These are phyloP conservation scores for Tuber melanosporum DNA, from an alignment of 495 filamentous ascomycete species.

Conservation along the genomic window DNA sequence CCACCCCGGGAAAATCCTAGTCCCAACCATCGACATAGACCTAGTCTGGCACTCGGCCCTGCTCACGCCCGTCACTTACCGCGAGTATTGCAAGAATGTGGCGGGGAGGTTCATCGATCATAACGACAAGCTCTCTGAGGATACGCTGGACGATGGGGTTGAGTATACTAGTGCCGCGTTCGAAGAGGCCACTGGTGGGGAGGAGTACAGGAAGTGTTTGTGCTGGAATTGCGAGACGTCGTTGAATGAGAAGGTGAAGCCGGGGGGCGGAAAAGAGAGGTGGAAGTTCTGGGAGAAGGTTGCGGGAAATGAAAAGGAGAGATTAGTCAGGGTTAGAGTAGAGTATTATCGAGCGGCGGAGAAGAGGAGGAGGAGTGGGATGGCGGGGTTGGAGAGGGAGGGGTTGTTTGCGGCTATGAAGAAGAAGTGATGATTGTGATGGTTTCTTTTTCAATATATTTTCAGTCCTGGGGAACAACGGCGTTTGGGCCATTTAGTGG, in stretches of 20 bases:
- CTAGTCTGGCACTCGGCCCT: constrained; percentile 72
- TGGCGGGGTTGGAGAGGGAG: constrained; percentile 18
- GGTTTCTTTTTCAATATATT: neutral
- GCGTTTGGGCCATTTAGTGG: neutral
- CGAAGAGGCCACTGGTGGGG: constrained; percentile 51
- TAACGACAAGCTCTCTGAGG: constrained; percentile 74
- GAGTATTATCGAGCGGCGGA: constrained; percentile 39
- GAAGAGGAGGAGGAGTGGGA: constrained; percentile 16
- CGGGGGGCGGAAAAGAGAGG: constrained; percentile 23
- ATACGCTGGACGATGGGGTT: constrained; percentile 56
- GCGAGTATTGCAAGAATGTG: constrained; percentile 47
- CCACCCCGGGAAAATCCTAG: constrained; percentile 53
- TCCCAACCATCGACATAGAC: constrained; percentile 85
- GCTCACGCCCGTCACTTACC: constrained; percentile 60
- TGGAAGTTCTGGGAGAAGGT: constrained; percentile 14
- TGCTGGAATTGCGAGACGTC: constrained; percentile 79
- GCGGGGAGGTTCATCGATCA: constrained; percentile 63
- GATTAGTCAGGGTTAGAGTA: constrained; percentile 32
- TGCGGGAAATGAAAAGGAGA: constrained; percentile 28
- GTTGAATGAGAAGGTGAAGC: constrained; percentile 26
- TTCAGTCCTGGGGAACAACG: neutral
- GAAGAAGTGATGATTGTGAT: constrained; percentile 3
- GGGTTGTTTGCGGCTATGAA: constrained; percentile 26
- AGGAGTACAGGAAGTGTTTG: constrained; percentile 73
- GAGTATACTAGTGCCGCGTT: constrained; percentile 69